Base-by-base conservation (phyloP, 2,329 filamentous ascomycete genomes). In the Neonectria sp. region DNA sequence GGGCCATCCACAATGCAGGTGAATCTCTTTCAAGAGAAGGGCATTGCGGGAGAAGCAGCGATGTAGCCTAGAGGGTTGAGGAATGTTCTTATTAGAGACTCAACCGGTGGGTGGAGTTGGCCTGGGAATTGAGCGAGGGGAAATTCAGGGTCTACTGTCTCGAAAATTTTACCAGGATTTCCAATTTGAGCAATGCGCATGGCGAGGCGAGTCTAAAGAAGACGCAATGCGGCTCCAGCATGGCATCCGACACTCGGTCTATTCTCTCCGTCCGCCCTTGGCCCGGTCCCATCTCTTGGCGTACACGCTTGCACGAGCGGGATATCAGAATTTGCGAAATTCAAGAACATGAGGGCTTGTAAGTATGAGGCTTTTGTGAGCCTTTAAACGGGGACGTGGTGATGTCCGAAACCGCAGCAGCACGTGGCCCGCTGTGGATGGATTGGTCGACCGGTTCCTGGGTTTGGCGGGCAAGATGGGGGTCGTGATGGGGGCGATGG, bases 401-500 rank as follows among this genome's bases (percentile, higher is more conserved):
- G 48, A 55, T 58, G 55, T 37, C 61, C 61, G 55, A 64, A 59
- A 40, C 55, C 48, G 61, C 61, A 64, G 55, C 61, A 55, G 52
- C 31, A 55, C 31, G 40, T 24, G 61, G 55, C 55, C 61, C 61
- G 55, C 61, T 48, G 55, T 64, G 29, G 63, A 56, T 25, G 51
- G 33, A 43, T 60, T 60, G 60, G 37, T 9, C 7, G 43, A 33
- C 11, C 37, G 56, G 43, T 46, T 37, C 43, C 21, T 43, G 31
- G 29, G 62, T 57, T 55, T 65, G 35, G 68, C 35, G 35, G 52
- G 52, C 59, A 55, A 45, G 60, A 40, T 35, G 56, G 46, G 43
- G 48, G 46, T 55, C 43, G 29, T 31, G 56, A 68, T 68, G 68
- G 72, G 71, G 65, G 71, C 70, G 68, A 70, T 67, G 68, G 67